Evolutionary conservation across 23 red algal genomes (phyloP).

Genomic region (Gracilaria domingensis): DNA sequence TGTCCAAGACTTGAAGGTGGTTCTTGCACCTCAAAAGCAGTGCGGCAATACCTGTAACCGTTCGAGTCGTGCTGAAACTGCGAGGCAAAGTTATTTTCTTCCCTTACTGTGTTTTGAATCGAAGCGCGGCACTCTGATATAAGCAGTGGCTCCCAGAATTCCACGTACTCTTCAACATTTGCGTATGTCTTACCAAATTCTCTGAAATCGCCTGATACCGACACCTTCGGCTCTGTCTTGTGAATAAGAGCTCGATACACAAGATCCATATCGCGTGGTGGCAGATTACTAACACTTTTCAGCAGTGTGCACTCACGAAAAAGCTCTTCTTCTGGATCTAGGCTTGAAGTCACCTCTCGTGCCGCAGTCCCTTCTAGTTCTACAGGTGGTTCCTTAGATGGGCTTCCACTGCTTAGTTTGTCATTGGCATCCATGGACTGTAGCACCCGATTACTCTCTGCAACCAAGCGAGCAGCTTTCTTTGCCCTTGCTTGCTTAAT

Average conservation of each 20-base stretch:
- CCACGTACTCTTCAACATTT: conserved; percentile 43
- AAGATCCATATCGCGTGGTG: conserved; percentile 11
- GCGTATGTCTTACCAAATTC: background rate
- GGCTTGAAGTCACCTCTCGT: background rate
- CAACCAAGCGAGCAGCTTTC: conserved; percentile 3
- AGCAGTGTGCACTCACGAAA: background rate
- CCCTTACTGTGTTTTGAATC: conserved; percentile 24
- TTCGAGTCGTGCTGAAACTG: conserved; percentile 8
- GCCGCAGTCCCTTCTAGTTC: background rate
- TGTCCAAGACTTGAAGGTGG: conserved; percentile 46
- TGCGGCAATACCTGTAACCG: conserved; percentile 36
- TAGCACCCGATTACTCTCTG: background rate
- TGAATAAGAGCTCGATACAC: background rate
- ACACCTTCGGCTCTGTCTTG: background rate
- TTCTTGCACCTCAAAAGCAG: conserved; percentile 44
- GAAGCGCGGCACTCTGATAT: conserved; percentile 57
- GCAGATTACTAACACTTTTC: background rate
- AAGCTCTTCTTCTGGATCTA: background rate
- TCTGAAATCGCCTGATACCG: background rate
- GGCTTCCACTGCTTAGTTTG: background rate
- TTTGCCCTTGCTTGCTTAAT: background rate
- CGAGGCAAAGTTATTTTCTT: conserved; percentile 44
- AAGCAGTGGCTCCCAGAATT: conserved; percentile 71
- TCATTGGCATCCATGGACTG: background rate
- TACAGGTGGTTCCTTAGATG: background rate